Percentiles rank a stretch among this genome's conserved stretches.
phyloP scores from a whole-genome alignment of 176 grass and related monocot genomes.

The Musa acuminata region DNA sequence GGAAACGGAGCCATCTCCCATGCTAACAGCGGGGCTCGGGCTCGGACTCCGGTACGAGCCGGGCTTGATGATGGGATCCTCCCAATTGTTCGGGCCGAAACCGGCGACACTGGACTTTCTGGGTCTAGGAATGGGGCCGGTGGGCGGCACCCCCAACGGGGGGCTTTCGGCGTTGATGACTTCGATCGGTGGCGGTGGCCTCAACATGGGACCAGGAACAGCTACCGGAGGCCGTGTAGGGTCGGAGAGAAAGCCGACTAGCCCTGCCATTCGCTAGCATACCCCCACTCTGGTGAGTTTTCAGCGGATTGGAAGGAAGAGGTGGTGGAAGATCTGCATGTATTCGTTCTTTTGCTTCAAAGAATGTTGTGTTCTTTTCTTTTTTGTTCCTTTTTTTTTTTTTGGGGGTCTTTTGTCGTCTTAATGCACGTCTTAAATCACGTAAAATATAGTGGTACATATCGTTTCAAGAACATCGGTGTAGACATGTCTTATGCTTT shows the following conservation, averaged over 20 bases:
- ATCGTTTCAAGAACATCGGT: too few species aligned
- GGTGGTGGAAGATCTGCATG: background rate
- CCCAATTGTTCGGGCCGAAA: conserved; percentile 51
- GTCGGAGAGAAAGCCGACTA: conserved; percentile 39
- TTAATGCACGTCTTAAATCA: too few species aligned
- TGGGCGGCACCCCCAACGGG: conserved; percentile 30
- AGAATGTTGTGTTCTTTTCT: background rate
- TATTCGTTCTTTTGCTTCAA: background rate
- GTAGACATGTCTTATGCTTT: too few species aligned
- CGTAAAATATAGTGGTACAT: too few species aligned
- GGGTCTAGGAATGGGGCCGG: conserved; percentile 62
- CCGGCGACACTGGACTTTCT: conserved; percentile 84
- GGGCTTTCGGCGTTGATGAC: conserved; percentile 47
- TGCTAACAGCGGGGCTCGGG: conserved; percentile 69
- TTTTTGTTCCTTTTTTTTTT: background rate
- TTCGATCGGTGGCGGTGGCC: conserved; percentile 49
- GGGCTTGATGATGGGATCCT: conserved; percentile 72
- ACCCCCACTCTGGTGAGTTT: background rate
- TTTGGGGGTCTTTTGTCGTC: too few species aligned
- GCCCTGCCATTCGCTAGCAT: conserved; percentile 38
- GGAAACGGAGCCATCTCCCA: conserved; percentile 28
- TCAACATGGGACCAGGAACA: conserved; percentile 38
- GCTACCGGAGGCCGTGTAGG: conserved; percentile 4
- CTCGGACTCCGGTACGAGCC: conserved; percentile 61
- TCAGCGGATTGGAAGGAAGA: background rate